phyloP scores from a whole-genome alignment of 306 rosid genomes.

The Lathyrus tuberosus region DNA sequence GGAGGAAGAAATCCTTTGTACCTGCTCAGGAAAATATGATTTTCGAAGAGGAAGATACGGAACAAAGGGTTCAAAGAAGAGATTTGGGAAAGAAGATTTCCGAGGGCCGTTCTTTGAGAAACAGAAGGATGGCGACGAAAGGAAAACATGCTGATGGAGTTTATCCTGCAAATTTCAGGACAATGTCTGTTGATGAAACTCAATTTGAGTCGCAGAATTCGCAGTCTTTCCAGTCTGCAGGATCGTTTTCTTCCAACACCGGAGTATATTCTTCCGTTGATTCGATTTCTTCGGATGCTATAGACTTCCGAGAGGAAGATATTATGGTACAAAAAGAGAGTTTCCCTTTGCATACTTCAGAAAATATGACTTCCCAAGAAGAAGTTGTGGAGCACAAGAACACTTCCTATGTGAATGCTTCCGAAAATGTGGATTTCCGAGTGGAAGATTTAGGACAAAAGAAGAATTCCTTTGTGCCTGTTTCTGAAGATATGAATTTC shows the following conservation, averaged over 20 bases:
- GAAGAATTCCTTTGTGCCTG: conserved; percentile 33
- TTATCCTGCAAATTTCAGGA: conserved; percentile 63
- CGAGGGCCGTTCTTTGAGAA: conserved; percentile 38
- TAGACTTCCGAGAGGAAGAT: conserved; percentile 42
- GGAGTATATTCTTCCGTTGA: conserved; percentile 59
- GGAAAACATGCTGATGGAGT: conserved; percentile 43
- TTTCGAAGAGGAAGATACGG: conserved; percentile 39
- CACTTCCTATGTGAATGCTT: conserved; percentile 33
- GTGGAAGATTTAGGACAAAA: conserved; percentile 45
- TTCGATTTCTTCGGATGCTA: conserved; percentile 28
- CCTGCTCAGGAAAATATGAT: conserved; percentile 41
- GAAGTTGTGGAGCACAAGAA: conserved; percentile 40
- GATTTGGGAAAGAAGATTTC: conserved; percentile 41
- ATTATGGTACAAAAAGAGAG: conserved; percentile 26
- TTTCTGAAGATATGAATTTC: conserved; percentile 41
- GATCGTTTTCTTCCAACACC: conserved; percentile 55
- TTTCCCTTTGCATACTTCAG: conserved; percentile 36
- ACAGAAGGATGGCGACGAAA: conserved; percentile 47
- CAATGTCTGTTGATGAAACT: conserved; percentile 70
- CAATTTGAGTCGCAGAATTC: conserved; percentile 53
- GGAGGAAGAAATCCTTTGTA: conserved; percentile 23
- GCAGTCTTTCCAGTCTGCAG: conserved; percentile 42
- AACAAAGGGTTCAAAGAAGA: conserved; percentile 33
- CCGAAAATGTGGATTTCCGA: conserved; percentile 39
- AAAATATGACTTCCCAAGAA: conserved; percentile 34